Base-by-base conservation (phyloP, 2,329 filamentous ascomycete species). In the Cladosporium sp. region DNA sequence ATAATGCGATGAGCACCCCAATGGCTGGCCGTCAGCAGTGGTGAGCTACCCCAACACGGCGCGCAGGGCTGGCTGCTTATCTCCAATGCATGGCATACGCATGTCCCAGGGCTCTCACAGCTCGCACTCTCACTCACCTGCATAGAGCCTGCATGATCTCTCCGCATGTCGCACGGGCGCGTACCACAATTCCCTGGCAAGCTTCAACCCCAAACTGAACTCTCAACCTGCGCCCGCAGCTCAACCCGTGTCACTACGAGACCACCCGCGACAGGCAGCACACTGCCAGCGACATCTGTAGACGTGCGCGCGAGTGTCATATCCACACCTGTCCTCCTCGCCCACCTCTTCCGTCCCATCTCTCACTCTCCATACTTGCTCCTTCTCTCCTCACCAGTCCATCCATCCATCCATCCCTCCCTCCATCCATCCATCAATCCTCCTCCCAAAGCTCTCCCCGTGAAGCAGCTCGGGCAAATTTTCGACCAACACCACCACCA, bases 401-500 rank as follows among this genome's bases (percentile, higher is more conserved):
- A 32, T 40, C 35, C 49, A 40, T 40, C 20, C 17, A 22, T 39
- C 17, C 51, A n/a, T 54, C 28, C 28, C 28, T 44, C 52, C 42
- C 17, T 39, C 19, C 40, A 60, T 59, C 36, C 42, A 35, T 45
- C 28, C 32, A 42, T 25, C 44, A 42, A 44, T 28, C 36, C 36
- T 28, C 36, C 22, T 57, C 19, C 42, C 49, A 28, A 56, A 32
- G 40, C 36, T 55, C 48, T 39, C 60, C 28, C 8, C 28, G 28
- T 32, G 8, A 9, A 32, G 8, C 8, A 32, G 28, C 42, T 53
- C 56, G 44, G 55, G 56, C 58, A 48, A 45, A 48, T 45, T 49
- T 37, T 59, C 59, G 24, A 39, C 51, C 49, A 39, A 28, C 44
- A 49, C 36, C 52, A 47, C 56, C 28, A 48, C 59, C 50, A 47